A percentile compares a stretch with the other conserved stretches of the same genome.
Evolutionary conservation across 371 early-diverging fungal genomes (phyloP).

Genomic region (Saksenaea oblongispora): DNA sequence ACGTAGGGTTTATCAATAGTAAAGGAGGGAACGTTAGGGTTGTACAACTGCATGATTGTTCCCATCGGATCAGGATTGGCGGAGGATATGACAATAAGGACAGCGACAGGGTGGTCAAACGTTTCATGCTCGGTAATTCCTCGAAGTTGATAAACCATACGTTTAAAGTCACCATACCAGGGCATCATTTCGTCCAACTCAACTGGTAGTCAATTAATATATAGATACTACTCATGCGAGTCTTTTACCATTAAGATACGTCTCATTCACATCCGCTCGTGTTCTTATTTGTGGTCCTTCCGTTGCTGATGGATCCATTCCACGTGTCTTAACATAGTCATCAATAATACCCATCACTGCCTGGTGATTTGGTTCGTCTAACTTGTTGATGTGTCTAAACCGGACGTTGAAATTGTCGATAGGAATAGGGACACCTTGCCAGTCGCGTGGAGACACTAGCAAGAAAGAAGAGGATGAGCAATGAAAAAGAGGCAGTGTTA

Average conservation of each 20-base stretch:
- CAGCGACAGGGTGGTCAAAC: slow-evolving; percentile 92
- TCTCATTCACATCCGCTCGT: slow-evolving; percentile 45
- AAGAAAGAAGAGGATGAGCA: not conserved
- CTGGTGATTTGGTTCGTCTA: slow-evolving; percentile 61
- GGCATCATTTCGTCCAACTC: slow-evolving; percentile 65
- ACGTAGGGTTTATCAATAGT: slow-evolving; percentile 68
- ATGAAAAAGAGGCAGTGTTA: not conserved
- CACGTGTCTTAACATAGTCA: slow-evolving; percentile 48
- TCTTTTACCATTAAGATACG: slow-evolving; percentile 53
- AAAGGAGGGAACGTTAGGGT: slow-evolving; percentile 54
- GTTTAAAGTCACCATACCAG: slow-evolving; percentile 86
- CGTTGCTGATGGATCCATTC: slow-evolving; percentile 13
- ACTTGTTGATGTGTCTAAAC: slow-evolving; percentile 60
- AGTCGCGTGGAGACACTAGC: slow-evolving; percentile 71
- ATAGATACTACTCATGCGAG: not conserved
- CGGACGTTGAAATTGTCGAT: slow-evolving; percentile 72
- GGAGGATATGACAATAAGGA: slow-evolving; percentile 78
- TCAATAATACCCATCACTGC: slow-evolving; percentile 58
- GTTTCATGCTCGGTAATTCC: slow-evolving; percentile 88
- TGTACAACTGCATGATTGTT: slow-evolving; percentile 62
- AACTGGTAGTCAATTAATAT: slow-evolving; percentile 21
- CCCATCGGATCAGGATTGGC: slow-evolving; percentile 77
- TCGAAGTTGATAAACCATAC: slow-evolving; percentile 62
- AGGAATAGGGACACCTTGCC: slow-evolving; percentile 62
- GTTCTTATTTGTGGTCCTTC: slow-evolving; percentile 24